A percentile compares a stretch with the other conserved stretches of the same genome.
phyloP scores from a whole-genome alignment of 192 early-diverging fungal species.

The Linnemannia exigua region DNA sequence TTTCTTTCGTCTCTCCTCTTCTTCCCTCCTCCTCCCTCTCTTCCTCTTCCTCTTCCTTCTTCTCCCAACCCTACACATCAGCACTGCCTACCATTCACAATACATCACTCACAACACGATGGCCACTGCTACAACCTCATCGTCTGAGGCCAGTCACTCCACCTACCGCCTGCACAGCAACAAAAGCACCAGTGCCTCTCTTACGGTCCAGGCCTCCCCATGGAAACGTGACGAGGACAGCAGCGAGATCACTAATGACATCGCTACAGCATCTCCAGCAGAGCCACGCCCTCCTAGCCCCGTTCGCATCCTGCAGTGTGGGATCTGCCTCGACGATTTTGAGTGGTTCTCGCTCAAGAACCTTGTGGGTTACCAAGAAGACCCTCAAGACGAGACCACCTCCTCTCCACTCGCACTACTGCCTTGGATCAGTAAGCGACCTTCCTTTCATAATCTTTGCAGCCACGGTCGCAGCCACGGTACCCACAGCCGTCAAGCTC shows the following conservation, averaged over 20 bases:
- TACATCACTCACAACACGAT: background rate
- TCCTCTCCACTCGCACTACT: background rate
- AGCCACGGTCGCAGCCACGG: background rate
- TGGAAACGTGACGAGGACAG: too few relatives aligned
- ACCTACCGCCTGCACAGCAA: background rate
- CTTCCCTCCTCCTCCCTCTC: background rate
- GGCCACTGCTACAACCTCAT: background rate
- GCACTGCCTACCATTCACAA: too few relatives aligned
- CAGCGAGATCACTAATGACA: too few relatives aligned
- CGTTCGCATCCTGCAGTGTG: constrained; percentile 8
- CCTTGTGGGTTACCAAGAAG: background rate
- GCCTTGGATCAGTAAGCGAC: background rate
- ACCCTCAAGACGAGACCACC: background rate
- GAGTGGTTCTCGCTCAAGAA: constrained; percentile 20
- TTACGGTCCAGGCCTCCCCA: too few relatives aligned
- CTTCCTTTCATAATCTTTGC: background rate
- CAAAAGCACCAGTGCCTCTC: background rate
- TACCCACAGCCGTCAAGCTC: background rate
- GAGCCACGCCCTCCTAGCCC: background rate
- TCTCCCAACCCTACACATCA: background rate
- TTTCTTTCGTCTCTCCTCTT: background rate
- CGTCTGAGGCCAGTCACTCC: background rate
- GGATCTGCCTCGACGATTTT: constrained; percentile 20
- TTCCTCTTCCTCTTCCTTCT: background rate
- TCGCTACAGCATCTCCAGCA: background rate